phyloP scores from a whole-genome alignment of 2,329 filamentous ascomycete genomes.

The Calonectria henricotiae region DNA sequence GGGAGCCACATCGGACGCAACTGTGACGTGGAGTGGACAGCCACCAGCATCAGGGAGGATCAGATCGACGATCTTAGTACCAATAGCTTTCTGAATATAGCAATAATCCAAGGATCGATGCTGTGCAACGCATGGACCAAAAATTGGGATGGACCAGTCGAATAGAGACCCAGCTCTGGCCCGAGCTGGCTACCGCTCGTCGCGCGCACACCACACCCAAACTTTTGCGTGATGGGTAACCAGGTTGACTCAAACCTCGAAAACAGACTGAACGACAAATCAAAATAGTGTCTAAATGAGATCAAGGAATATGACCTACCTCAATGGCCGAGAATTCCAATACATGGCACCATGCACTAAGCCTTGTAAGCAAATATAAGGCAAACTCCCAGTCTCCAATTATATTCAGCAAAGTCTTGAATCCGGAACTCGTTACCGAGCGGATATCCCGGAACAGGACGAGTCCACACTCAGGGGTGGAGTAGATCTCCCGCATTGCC shows the following conservation, averaged over 20 bases:
- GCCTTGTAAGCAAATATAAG: neutral
- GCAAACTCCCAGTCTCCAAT: neutral
- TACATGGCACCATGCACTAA: no score
- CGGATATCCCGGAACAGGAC: neutral
- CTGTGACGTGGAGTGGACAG: neutral
- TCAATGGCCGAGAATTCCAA: no score
- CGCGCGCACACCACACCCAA: neutral
- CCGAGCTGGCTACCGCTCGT: neutral
- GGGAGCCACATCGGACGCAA: neutral
- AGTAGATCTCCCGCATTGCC: conserved; percentile 16
- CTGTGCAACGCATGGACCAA: neutral
- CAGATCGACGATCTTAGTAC: conserved; percentile 10
- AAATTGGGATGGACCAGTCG: neutral
- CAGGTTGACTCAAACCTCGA: neutral
- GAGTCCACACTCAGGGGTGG: neutral
- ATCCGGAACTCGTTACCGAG: neutral
- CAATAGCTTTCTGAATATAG: conserved; percentile 6
- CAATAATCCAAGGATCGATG: neutral
- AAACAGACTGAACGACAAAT: neutral
- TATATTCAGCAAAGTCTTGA: neutral
- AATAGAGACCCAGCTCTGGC: neutral
- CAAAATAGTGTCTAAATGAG: neutral
- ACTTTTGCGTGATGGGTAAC: neutral
- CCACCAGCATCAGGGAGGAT: neutral
- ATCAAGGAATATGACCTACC: neutral